These are phyloP conservation scores for Trypanosoma conorhini DNA, from an alignment of 208 protist species.

Conservation along the genomic window DNA sequence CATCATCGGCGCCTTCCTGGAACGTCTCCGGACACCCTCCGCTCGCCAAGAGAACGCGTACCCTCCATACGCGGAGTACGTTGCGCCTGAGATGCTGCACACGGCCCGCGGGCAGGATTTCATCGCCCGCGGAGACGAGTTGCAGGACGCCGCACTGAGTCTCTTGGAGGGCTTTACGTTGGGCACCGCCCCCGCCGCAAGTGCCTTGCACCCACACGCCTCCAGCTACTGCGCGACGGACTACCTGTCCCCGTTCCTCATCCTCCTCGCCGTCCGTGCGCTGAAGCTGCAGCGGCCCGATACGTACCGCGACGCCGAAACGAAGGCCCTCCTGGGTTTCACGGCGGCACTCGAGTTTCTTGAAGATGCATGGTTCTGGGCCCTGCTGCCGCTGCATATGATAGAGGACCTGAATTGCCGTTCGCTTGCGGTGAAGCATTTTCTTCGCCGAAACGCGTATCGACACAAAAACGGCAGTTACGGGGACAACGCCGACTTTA, in stretches of 20 bases:
- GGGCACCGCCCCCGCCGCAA: constrained; percentile 44
- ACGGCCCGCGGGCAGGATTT: constrained; percentile 58
- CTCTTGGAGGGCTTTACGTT: constrained; percentile 73
- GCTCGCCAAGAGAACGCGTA: constrained; percentile 57
- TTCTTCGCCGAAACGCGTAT: constrained; percentile 75
- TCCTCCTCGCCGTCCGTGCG: constrained; percentile 54
- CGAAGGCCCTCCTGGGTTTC: constrained; percentile 63
- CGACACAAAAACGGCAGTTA: constrained; percentile 34
- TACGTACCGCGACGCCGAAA: constrained; percentile 70
- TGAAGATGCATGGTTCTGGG: constrained; percentile 81
- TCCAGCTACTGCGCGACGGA: constrained; percentile 84
- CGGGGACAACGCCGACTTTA: constrained; percentile 36
- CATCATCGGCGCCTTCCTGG: constrained; percentile 65
- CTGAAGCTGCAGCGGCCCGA: constrained; percentile 43
- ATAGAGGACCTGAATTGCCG: constrained; percentile 49
- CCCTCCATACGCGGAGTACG: constrained; percentile 74
- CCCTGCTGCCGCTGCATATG: constrained; percentile 78
- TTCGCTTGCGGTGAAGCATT: constrained; percentile 53
- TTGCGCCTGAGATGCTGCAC: constrained; percentile 33
- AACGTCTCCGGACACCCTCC: constrained; percentile 52
- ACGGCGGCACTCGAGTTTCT: constrained; percentile 67
- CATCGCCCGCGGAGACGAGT: constrained; percentile 59
- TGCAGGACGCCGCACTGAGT: constrained; percentile 74
- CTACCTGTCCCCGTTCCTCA: constrained; percentile 79
- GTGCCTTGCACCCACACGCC: constrained; percentile 80